Evolutionary conservation across 805 yeast species (phyloP), one percentile per base, ranked within the genome.

Genomic region (Babjeviella inositovora): DNA sequence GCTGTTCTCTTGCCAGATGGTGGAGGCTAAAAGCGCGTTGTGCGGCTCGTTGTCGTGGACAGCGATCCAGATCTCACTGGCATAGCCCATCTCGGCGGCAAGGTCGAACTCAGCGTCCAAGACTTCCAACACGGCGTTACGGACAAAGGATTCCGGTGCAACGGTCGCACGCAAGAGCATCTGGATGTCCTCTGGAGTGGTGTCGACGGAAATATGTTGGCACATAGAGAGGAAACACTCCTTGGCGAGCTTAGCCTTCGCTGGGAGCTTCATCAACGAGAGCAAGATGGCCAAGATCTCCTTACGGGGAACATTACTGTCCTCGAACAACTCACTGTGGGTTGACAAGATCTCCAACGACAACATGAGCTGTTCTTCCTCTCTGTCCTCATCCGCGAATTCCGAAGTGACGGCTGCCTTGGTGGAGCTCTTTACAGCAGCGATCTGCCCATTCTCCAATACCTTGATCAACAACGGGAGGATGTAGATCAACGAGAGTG

Each of bases 1-100:
- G 2, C 53, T 52, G 41, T 70, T 80, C 33, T 84, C 94, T 16
- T 67, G 62, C 96, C 96, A 90, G 28, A 90, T 79, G 2, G 87
- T 73, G 11, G 49, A 47, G 1, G 96, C 95, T 10, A 74, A 37
- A 13, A 67, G 73, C 5, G 72, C 57, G 28, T 69, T 69, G 7
- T 54, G 42, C 10, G 59, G 61, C 23, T 73, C 82, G 21, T 69
- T 72, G 41, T 84, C 94, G 41, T 74, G 82, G 28, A 65, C 58
- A 13, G 79, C 62, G 28, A 90, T 70, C 70, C 79, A 85, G 12
- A 90, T 47, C 42, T 85, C 93, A 27, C 65, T 64, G 2, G 72
- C 59, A 38, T 58, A 68, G 2, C 45, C 43, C 32, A 56, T 33
- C 17, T 53, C 57, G 8, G 59, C 47, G 3, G 64, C 56, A 24